Evolutionary conservation across 352 stramenopile genomes (phyloP), one percentile per base, ranked within the genome.

Genomic region (Globisporangium polare): DNA sequence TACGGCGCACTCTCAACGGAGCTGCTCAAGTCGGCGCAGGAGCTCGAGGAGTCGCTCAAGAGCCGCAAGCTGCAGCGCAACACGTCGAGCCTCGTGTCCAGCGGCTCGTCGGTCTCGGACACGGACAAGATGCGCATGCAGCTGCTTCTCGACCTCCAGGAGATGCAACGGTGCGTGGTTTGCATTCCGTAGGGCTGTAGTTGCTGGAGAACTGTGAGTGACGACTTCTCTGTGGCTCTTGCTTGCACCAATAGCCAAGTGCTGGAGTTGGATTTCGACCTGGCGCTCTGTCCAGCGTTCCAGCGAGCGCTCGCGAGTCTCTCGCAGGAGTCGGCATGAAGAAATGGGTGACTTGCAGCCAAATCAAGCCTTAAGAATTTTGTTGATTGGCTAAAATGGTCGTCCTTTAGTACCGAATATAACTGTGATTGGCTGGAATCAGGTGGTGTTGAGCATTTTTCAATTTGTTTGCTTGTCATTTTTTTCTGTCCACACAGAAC

Each of bases 51-150:
- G 26, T 95, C 87, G 9, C 73, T 95, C n/a, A 95, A 93, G 52
- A 93, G 80, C 62, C 83, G 87, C 37, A 95, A 95, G 62, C 67
- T 91, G 49, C 84, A 95, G 67, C 83, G 85, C 15, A 69, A 80
- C 22, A 60, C 68, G 5, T 63, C 53, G 9, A 77, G 66, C 31
- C 58, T 62, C 18, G 35, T 49, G 37, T 18, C 64, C 0, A 53
- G 33, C 3, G 62, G 59, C 9, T 73, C 77, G 13, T 58, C 69
- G 5, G 26, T 94, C 37, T 90, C 80, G 5, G 87, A 95, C 69
- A 93, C 87, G 39, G 78, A 90, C 56, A 95, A 95, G 57, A 95
- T 95, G 87, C 81, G 80, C 8, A 71, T 86, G 59, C 87, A 95
- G 61, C 52, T 95, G 46, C 63, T 81, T 50, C 68, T 95, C 41